Conservation (phyloP, 352 stramenopile species). For the Pythium pectinolyticum region DNA sequence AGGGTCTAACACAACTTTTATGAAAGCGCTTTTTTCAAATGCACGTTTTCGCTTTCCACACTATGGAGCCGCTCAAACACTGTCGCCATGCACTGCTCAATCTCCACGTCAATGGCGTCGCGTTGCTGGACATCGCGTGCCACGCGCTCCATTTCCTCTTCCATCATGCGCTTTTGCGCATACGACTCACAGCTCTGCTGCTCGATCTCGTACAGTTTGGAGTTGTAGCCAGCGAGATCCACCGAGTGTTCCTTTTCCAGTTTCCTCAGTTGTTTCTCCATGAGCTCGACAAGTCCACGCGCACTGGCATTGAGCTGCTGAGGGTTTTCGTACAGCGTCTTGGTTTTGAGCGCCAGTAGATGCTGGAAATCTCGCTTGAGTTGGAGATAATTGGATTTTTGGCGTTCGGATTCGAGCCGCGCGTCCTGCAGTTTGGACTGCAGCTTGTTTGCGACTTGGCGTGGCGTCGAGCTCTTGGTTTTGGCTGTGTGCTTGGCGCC, state of each 20-base stretch:
- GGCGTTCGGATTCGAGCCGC: slow-evolving; percentile 42
- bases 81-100: slow-evolving; percentile 55
- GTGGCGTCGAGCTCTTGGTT: slow-evolving; percentile 19
- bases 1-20: no score
- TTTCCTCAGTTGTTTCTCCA: slow-evolving; percentile 44
- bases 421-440: slow-evolving; percentile 42
- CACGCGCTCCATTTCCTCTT: slow-evolving; percentile 46
- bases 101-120: slow-evolving; percentile 50
- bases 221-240: slow-evolving; percentile 44
- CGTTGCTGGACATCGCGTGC: slow-evolving; percentile 41
- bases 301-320: slow-evolving; percentile 35
- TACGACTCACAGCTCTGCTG: slow-evolving; percentile 58
- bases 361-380: slow-evolving; percentile 55
- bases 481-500: not conserved
- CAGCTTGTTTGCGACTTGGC: slow-evolving; percentile 29
- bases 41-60: slow-evolving; percentile 49
- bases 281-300: slow-evolving; percentile 37
- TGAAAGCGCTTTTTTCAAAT: slow-evolving; percentile 30
- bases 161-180: slow-evolving; percentile 44
- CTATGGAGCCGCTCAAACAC: slow-evolving; percentile 58
- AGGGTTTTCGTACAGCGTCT: slow-evolving; percentile 37
- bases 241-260: slow-evolving; percentile 41
- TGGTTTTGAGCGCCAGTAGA: slow-evolving; percentile 44
- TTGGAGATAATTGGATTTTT: slow-evolving; percentile 42
- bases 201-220: slow-evolving; percentile 50